phyloP scores from a whole-genome alignment of 345 rosid species.

The Camelina sativa region DNA sequence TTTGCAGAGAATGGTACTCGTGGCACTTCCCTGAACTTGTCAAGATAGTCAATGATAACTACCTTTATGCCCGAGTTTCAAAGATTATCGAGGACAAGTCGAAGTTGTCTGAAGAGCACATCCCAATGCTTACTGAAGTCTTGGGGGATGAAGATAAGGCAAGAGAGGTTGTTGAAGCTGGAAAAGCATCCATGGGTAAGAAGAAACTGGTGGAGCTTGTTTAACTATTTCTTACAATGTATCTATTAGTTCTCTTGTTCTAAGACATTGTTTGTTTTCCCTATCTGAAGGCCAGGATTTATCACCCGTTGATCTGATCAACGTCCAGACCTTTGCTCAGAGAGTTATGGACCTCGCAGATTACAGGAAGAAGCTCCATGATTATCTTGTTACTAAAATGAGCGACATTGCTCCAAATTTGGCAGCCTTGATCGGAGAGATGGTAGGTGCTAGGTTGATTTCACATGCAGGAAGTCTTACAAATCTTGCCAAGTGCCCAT shows the following conservation, averaged over 20 bases:
- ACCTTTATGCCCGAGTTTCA: constrained; percentile 75
- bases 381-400: constrained; percentile 88
- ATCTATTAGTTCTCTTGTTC: neutral
- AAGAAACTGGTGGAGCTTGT: constrained; percentile 24
- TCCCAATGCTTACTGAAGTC: constrained; percentile 66
- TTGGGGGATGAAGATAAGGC: constrained; percentile 97
- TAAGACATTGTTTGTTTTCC: constrained; percentile 10
- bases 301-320: constrained; percentile 82
- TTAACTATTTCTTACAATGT: neutral
- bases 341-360: constrained; percentile 84
- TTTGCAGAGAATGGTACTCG: constrained; percentile 92
- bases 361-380: constrained; percentile 85
- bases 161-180: constrained; percentile 87
- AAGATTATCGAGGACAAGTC: constrained; percentile 78
- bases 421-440: constrained; percentile 90
- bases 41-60: constrained; percentile 93
- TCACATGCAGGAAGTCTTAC: constrained; percentile 99
- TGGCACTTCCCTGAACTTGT: constrained; percentile 98
- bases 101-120: constrained; percentile 61
- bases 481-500: constrained; percentile 95
- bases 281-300: constrained; percentile 75
- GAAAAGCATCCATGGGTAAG: constrained; percentile 96
- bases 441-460: constrained; percentile 91
- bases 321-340: constrained; percentile 81
- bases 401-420: constrained; percentile 93